Conservation (phyloP, 2,329 filamentous ascomycete species). For the Thelonectria olida region DNA sequence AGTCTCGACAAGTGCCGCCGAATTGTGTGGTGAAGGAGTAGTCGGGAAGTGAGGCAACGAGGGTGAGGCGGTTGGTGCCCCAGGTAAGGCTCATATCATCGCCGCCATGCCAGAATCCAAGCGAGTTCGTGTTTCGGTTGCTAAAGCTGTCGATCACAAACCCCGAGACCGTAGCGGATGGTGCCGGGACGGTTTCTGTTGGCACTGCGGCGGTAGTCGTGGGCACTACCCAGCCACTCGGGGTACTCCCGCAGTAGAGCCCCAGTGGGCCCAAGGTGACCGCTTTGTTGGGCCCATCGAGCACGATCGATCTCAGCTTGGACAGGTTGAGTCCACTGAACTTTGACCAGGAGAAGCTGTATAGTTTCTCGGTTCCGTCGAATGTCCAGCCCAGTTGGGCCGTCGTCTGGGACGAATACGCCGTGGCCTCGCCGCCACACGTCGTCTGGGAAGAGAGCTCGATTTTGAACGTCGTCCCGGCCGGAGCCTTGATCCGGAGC, state of each 20-base stretch:
- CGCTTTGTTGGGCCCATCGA: slow-evolving; percentile 55
- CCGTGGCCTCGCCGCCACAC: slow-evolving; percentile 52
- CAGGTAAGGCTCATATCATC: slow-evolving; percentile 67
- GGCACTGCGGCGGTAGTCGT: slow-evolving; percentile 52
- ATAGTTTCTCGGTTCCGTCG: slow-evolving; percentile 67
- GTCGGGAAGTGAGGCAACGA: slow-evolving; percentile 52
- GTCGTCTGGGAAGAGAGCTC: slow-evolving; percentile 58
- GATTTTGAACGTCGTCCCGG: slow-evolving; percentile 60
- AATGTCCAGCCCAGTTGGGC: slow-evolving; percentile 67
- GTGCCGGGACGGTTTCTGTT: slow-evolving; percentile 59
- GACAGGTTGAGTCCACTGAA: slow-evolving; percentile 59
- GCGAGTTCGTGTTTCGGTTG: slow-evolving; percentile 61
- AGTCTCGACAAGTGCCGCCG: slow-evolving; percentile 46
- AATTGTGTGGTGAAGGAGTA: slow-evolving; percentile 70
- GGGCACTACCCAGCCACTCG: slow-evolving; percentile 58
- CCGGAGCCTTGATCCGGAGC: slow-evolving; percentile 62
- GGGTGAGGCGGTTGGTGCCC: slow-evolving; percentile 58
- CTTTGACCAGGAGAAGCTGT: slow-evolving; percentile 64
- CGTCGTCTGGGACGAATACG: slow-evolving; percentile 52
- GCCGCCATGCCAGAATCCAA: slow-evolving; percentile 73
- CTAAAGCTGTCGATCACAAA: slow-evolving; percentile 71
- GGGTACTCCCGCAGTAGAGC: slow-evolving; percentile 65
- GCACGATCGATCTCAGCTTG: slow-evolving; percentile 62
- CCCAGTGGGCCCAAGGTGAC: slow-evolving; percentile 65
- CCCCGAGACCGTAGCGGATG: slow-evolving; percentile 55